Evolutionary conservation across 768 basidiomycete species (phyloP), one percentile per base, ranked within the genome.

Genomic region (Serpula lacrymans): DNA sequence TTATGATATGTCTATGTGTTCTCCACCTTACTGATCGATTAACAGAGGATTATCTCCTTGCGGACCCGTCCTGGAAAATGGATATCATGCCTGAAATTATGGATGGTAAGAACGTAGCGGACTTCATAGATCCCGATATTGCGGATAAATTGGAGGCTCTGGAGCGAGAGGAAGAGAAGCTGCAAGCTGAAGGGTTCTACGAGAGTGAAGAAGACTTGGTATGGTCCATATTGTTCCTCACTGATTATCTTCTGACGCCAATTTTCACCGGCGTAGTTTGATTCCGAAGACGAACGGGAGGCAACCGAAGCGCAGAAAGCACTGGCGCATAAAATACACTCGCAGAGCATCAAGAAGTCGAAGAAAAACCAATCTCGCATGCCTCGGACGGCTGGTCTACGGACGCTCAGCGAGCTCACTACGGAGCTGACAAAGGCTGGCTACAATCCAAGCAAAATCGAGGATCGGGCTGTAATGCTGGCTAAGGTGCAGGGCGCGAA

Each of bases 101-200:
- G 84, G 82, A 97, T 51, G 96, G 96, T 68, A 97, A 97, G 78
- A 99, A 99, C 68, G 68, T 98, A 38, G 95, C 94, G 17, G 96
- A 99, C 71, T 99, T 99, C 47, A 88, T 98, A 62, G 95, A 98
- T 63, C 87, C 92, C 16, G 96, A 99, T 56, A 98, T 99, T 46
- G 83, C 81, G 14, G 94, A 94, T 65, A 95, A 93, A 66, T 82
- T 99, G 34, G 95, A 97, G 56, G 95, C 92, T 10, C 80, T 99
- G 42, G 95, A 99, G 65, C 80, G 89, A 13, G 96, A 98, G 60
- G 96, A 99, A 63, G 95, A 95, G 63, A 80, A 78, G 51, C 77
- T 99, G n/a, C 74, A 91, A 60, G 84, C 82, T 1, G 91, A 97
- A 61, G 96, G 96, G 3, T 98, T 88, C 73, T 99, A 98, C 62